phyloP scores from a whole-genome alignment of 2,329 filamentous ascomycete species.

The Fusarium equiseti region DNA sequence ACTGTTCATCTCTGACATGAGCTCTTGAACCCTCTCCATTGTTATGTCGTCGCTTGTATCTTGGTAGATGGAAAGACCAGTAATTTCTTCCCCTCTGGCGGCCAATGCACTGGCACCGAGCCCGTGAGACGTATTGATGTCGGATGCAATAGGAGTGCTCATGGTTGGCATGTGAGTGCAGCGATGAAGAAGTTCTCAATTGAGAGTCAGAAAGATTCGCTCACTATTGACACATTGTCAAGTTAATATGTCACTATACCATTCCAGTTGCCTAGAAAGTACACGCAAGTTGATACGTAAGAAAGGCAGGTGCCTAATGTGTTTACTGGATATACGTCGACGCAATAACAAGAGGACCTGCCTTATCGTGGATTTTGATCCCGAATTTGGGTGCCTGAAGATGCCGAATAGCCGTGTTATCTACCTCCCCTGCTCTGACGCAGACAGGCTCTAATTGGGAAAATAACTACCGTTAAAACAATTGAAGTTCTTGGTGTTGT shows the following conservation, averaged over 20 bases:
- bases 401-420: not conserved
- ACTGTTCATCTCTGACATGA: not conserved
- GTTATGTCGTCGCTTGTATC: slow-evolving; percentile 1
- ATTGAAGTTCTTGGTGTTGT: not conserved
- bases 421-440: not conserved
- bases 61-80: not conserved
- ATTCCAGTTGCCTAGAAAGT: not conserved
- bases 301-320: not conserved
- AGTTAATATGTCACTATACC: not conserved
- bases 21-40: not conserved
- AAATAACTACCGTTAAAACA: not conserved
- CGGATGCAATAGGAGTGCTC: not conserved
- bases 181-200: not conserved
- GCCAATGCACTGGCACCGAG: not conserved
- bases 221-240: not conserved
- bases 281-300: not conserved
- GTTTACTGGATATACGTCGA: not conserved
- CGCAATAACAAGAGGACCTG: not conserved
- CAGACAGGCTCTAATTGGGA: not conserved
- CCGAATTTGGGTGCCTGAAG: not conserved
- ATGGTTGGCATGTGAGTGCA: not conserved
- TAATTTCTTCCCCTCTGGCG: not conserved
- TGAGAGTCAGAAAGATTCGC: not conserved
- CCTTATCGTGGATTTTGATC: not conserved
- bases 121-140: not conserved